phyloP scores from a whole-genome alignment of 2,329 filamentous ascomycete species.

The Sporothrix euskadiensis region DNA sequence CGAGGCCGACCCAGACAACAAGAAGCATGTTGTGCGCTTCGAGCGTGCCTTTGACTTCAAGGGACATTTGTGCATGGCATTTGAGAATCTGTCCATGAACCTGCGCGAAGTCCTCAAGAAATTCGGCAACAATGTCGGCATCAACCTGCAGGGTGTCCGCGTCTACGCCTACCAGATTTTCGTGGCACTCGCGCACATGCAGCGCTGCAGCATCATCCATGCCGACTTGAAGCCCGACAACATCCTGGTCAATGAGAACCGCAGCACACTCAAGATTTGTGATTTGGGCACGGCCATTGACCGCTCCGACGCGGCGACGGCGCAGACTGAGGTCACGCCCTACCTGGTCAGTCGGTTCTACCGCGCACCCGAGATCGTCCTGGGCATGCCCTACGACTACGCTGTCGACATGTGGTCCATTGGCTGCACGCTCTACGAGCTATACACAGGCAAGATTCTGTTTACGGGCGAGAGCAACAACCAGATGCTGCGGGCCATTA shows the following conservation, averaged over 20 bases:
- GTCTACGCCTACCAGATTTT: slow-evolving; percentile 95
- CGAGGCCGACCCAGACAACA: slow-evolving; percentile 80
- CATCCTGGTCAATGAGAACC: slow-evolving; percentile 82
- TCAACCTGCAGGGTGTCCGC: slow-evolving; percentile 83
- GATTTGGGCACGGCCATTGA: slow-evolving; percentile 96
- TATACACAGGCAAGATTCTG: slow-evolving; percentile 96
- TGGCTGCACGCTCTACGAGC: slow-evolving; percentile 92
- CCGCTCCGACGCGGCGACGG: slow-evolving; percentile 71
- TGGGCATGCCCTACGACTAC: slow-evolving; percentile 95
- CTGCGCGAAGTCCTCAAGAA: slow-evolving; percentile 92
- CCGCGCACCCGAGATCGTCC: slow-evolving; percentile 91
- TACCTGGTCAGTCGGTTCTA: slow-evolving; percentile 98
- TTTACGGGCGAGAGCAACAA: slow-evolving; percentile 97
- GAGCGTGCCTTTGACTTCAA: slow-evolving; percentile 90
- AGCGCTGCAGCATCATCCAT: slow-evolving; percentile 90
- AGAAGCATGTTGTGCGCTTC: slow-evolving; percentile 88
- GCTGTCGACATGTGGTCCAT: slow-evolving; percentile 97
- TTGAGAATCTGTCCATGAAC: slow-evolving; percentile 93
- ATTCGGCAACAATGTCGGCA: slow-evolving; percentile 89
- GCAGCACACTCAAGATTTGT: slow-evolving; percentile 87
- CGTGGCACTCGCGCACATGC: slow-evolving; percentile 80
- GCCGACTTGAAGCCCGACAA: slow-evolving; percentile 98
- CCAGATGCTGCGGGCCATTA: slow-evolving; percentile 94
- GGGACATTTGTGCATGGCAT: slow-evolving; percentile 92
- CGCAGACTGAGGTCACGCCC: slow-evolving; percentile 80